phyloP scores from a whole-genome alignment of 2,329 filamentous ascomycete genomes.

The Ophiostoma pallidulum region DNA sequence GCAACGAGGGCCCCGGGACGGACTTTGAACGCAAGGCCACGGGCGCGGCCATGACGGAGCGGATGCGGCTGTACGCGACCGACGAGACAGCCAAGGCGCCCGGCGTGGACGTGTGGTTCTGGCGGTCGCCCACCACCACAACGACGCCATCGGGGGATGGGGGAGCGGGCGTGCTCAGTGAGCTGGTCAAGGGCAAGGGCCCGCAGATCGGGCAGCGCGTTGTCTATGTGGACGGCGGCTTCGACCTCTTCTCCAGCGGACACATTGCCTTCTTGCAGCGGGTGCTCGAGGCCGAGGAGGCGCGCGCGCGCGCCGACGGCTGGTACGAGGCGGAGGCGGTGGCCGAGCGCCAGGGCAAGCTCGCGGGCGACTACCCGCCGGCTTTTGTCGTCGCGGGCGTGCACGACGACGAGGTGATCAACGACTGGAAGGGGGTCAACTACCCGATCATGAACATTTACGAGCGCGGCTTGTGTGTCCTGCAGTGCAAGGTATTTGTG shows the following conservation, averaged over 20 bases:
- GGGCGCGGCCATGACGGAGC: slow-evolving; percentile 61
- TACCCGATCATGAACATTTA: slow-evolving; percentile 99
- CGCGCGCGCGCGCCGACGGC: slow-evolving; percentile 54
- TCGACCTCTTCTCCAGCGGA: slow-evolving; percentile 91
- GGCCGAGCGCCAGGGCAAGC: slow-evolving; percentile 50
- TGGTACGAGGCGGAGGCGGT: slow-evolving; percentile 64
- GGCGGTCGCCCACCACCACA: slow-evolving; percentile 34
- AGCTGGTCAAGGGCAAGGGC: slow-evolving; percentile 60
- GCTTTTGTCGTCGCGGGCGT: slow-evolving; percentile 87
- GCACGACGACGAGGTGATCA: slow-evolving; percentile 91
- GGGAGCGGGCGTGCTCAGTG: slow-evolving; percentile 19
- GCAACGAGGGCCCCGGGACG: slow-evolving; percentile 62
- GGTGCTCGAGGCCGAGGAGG: slow-evolving; percentile 65
- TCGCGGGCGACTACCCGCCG: slow-evolving; percentile 64
- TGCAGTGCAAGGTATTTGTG: slow-evolving; percentile 79
- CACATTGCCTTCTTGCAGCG: slow-evolving; percentile 89
- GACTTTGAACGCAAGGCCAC: slow-evolving; percentile 53
- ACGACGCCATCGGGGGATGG: not conserved
- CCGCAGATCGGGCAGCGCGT: slow-evolving; percentile 71
- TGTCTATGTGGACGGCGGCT: slow-evolving; percentile 93
- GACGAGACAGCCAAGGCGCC: slow-evolving; percentile 72
- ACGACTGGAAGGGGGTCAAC: slow-evolving; percentile 93
- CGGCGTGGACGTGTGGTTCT: slow-evolving; percentile 79
- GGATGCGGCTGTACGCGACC: slow-evolving; percentile 78
- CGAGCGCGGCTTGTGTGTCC: slow-evolving; percentile 86